Base-by-base conservation (phyloP, 2,329 filamentous ascomycete genomes). In the Capronia coronata region DNA sequence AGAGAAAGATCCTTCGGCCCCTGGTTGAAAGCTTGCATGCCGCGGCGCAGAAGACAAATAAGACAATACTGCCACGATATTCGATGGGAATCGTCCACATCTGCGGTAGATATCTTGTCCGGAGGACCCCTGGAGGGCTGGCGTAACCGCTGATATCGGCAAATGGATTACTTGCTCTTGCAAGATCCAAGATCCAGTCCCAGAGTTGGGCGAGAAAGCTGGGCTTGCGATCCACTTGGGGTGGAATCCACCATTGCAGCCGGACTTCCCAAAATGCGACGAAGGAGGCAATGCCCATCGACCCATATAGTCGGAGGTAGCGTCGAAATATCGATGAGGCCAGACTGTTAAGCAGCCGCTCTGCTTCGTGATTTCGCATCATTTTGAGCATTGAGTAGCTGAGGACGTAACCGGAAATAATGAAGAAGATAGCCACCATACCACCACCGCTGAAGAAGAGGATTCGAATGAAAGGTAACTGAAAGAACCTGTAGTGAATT, bases 381-480 rank as follows among this genome's bases (percentile, higher is more conserved):
- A 76, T 63, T 9, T 63, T 64, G 44, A 79, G 52, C 0, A 76
- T 70, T 56, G 75, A 76, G 11, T 71, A 62, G 1, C 76, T 72
- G 8, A 81, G 65, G 3, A 76, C 77, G 54, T 79, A 80, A 52
- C 78, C 77, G 0, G 77, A 80, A 46, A 80, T 73, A 59, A 80
- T 71, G 62, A 77, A 79, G 60, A 81, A 80, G 10, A 70, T 68
- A 4, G 75, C 69, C 1, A 80, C 77, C 68, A 0, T 64, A 62
- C 32, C 69, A 61, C 19, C n/a, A 19, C 34, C 34, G 14, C 14
- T 19, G 30, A 11, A 34, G 13, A 37, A 37, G 16, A 64, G 42
- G 2, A 71, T 53, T 0, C 68, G 67, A 35, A 72, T 44, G 2
- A 70, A 60, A 1, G 69, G 68, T 4, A 18, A 7, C 18, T 37